These are phyloP conservation scores for Torulaspora globosa DNA, from an alignment of 1,139 yeast genomes.

Conservation along the genomic window DNA sequence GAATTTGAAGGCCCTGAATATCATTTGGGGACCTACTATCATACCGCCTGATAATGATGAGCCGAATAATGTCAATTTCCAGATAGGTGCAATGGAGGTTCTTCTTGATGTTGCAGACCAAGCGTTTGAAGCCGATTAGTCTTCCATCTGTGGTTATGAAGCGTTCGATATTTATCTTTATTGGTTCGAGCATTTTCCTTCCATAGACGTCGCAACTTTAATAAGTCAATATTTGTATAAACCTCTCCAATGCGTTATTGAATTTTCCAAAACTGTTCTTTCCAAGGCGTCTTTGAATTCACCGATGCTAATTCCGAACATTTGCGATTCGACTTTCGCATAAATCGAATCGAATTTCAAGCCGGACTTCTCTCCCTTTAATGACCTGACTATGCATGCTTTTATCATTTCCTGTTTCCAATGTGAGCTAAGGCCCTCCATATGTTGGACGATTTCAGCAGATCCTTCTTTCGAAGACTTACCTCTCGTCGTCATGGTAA, in stretches of 20 bases:
- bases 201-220: not conserved
- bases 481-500: slow-evolving; percentile 14
- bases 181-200: not conserved
- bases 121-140: slow-evolving; percentile 69
- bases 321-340: slow-evolving; percentile 15
- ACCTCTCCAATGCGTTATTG: slow-evolving; percentile 12
- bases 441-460: slow-evolving; percentile 12
- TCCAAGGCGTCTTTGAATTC: slow-evolving; percentile 33
- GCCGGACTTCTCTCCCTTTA: slow-evolving; percentile 22
- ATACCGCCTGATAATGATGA: slow-evolving; percentile 58
- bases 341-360: slow-evolving; percentile 16
- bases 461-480: not conserved
- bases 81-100: slow-evolving; percentile 79
- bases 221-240: slow-evolving; percentile 9
- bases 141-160: not conserved
- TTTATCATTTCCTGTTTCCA: slow-evolving; percentile 33
- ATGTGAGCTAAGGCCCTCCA: slow-evolving; percentile 25
- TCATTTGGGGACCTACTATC: slow-evolving; percentile 92
- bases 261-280: slow-evolving; percentile 14
- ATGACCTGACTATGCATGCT: slow-evolving; percentile 28
- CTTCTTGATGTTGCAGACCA: slow-evolving; percentile 79
- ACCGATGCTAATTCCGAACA: slow-evolving; percentile 32
- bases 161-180: not conserved
- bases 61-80: slow-evolving; percentile 75
- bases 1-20: slow-evolving; percentile 74